A percentile compares a stretch with the other conserved stretches of the same genome.
Evolutionary conservation across 345 rosid species (phyloP).

Genomic region (Linum usitatissimum): DNA sequence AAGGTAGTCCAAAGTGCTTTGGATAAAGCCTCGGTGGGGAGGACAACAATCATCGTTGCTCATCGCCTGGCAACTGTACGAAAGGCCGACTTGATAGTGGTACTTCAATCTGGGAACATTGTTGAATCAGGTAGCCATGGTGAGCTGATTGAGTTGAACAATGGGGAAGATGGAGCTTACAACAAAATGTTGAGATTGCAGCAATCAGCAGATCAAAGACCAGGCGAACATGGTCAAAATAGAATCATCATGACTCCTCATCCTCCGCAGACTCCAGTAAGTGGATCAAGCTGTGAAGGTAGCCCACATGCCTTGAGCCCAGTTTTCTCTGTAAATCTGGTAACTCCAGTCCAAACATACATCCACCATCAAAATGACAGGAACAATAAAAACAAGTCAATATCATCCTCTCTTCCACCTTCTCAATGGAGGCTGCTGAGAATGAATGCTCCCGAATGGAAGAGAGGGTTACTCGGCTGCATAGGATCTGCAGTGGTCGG

Average conservation of each 20-base stretch:
- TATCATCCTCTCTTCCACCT: slow-evolving; percentile 7
- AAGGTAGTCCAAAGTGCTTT: slow-evolving; percentile 42
- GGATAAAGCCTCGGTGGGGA: slow-evolving; percentile 37
- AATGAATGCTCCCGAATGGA: slow-evolving; percentile 41
- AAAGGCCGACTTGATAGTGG: slow-evolving; percentile 31
- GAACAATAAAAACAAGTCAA: neutral
- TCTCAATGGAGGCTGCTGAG: slow-evolving; percentile 26
- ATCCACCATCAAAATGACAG: slow-evolving; percentile 9
- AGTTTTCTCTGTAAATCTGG: slow-evolving; percentile 17
- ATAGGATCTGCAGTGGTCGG: slow-evolving; percentile 33
- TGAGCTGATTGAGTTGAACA: slow-evolving; percentile 31
- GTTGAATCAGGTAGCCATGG: slow-evolving; percentile 42
- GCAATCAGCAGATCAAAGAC: slow-evolving; percentile 14
- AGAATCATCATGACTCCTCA: neutral
- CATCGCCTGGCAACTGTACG: slow-evolving; percentile 42
- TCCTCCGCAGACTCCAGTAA: slow-evolving; percentile 14
- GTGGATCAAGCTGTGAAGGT: slow-evolving; percentile 16
- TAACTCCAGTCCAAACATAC: slow-evolving; percentile 8
- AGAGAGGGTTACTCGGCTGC: slow-evolving; percentile 30
- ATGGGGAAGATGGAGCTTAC: slow-evolving; percentile 25
- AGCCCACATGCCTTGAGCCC: slow-evolving; percentile 30
- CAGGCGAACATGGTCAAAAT: slow-evolving; percentile 8
- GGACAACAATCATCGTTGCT: slow-evolving; percentile 41
- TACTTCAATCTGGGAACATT: slow-evolving; percentile 33
- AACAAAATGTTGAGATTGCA: slow-evolving; percentile 38